Evolutionary conservation across 306 rosid genomes (phyloP).

Genomic region (Senna siamea): DNA sequence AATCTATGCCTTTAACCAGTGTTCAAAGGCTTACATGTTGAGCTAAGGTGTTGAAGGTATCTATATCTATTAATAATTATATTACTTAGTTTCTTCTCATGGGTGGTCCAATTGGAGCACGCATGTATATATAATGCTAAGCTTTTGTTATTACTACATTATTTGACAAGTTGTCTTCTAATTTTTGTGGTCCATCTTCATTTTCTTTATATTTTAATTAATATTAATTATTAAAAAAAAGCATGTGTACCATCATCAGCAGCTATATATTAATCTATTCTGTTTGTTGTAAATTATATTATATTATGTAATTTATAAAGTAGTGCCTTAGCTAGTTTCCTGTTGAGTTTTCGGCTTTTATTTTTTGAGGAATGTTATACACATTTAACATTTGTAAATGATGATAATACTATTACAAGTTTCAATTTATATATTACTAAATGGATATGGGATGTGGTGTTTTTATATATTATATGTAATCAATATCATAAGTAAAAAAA

Average conservation of each 20-base stretch:
- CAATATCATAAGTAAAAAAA: too few relatives aligned
- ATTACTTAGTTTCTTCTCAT: background rate
- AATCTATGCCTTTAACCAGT: slow-evolving; percentile 20
- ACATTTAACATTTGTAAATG: too few relatives aligned
- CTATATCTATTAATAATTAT: too few relatives aligned
- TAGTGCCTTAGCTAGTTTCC: background rate
- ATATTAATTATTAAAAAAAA: background rate
- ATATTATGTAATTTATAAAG: too few relatives aligned
- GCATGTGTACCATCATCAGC: background rate
- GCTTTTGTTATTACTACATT: background rate
- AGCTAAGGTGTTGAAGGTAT: slow-evolving; percentile 9
- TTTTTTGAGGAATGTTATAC: background rate
- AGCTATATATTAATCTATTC: background rate
- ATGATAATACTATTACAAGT: too few relatives aligned
- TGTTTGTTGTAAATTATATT: background rate
- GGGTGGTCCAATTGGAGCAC: background rate
- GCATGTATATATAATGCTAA: background rate
- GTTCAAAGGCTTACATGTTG: slow-evolving; percentile 14
- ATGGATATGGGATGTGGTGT: background rate
- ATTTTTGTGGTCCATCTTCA: background rate
- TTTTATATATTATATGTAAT: too few relatives aligned
- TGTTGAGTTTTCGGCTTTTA: background rate
- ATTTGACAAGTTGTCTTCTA: background rate
- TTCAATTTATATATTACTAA: background rate
- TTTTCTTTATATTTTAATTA: background rate